Conservation (phyloP, 2,329 filamentous ascomycete genomes). For the Stagonosporopsis chrysanthemi region DNA sequence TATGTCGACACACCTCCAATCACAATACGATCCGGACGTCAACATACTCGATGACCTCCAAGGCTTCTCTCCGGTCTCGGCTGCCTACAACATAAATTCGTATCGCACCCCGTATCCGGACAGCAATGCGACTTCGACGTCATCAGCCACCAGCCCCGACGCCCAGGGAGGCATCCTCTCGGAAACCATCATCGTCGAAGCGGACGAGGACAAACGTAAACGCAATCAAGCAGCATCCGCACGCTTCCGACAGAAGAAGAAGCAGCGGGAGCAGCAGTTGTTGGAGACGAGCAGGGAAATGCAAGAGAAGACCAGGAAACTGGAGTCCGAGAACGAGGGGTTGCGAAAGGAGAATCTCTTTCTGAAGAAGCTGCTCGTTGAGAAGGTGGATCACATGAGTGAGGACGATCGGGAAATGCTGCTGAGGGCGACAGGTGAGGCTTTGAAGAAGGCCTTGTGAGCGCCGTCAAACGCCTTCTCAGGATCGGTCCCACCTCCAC, state of each 20-base stretch:
- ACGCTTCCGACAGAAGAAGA: conserved; percentile 94
- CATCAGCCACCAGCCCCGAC: conserved; percentile 37
- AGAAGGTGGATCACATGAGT: conserved; percentile 51
- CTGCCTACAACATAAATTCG: conserved; percentile 33
- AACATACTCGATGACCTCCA: conserved; percentile 42
- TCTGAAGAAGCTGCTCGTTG: conserved; percentile 46
- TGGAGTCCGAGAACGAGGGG: conserved; percentile 63
- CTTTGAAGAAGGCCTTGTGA: conserved; percentile 21
- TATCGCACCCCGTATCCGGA: conserved; percentile 44
- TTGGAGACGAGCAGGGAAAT: conserved; percentile 67
- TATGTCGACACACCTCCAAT: conserved; percentile 39
- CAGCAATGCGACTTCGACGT: conserved; percentile 41
- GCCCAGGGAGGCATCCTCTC: conserved; percentile 23
- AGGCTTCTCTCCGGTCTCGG: conserved; percentile 38
- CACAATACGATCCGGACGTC: conserved; percentile 35
- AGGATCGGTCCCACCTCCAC: background rate
- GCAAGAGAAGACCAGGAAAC: conserved; percentile 75
- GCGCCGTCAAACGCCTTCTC: background rate
- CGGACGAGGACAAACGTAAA: conserved; percentile 88
- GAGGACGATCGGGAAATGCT: conserved; percentile 43
- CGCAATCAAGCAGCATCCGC: conserved; percentile 89
- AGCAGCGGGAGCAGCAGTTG: conserved; percentile 87
- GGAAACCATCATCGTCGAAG: conserved; percentile 50
- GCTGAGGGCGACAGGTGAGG: conserved; percentile 34
- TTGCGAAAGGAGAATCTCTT: conserved; percentile 54